Evolutionary conservation across 768 basidiomycete species (phyloP), one percentile per base, ranked within the genome.

Genomic region (Bullera alba): DNA sequence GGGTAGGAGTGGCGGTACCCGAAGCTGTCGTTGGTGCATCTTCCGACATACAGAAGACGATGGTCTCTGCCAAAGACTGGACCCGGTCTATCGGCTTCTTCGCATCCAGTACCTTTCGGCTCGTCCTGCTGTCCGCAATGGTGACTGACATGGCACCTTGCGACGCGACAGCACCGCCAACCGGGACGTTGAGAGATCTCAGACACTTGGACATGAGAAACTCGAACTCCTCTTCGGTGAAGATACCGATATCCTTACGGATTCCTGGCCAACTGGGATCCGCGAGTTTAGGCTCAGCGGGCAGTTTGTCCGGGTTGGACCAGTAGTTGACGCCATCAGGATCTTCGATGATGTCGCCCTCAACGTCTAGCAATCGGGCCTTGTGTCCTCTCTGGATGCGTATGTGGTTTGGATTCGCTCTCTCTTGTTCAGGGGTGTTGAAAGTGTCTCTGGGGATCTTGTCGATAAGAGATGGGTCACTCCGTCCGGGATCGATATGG

Each of bases 121-220:
- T 79, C 12, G 81, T 83, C 60, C 82, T 79, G 49, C 74, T 79
- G 66, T 90, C 89, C 1, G 84, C 68, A 25, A 53, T 54, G 2
- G 72, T 68, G 41, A 68, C 57, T 2, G 63, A 65, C 60, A 65
- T 65, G 12, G 66, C 61, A 36, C 61, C 65, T 23, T 47, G 42
- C 2, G 66, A 61, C 19, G 66, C 73, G 19, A 70, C 54, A 8
- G 59, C 61, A 16, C 71, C 69, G 15, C 73, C 73, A 26, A 75
- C 73, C 2, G 71, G 73, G 1, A 71, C 65, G 52, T 71, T 68
- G n/a, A 68, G 58, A 15, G 66, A 68, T 6, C 82, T 79, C 48
- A 93, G 76, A 65, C 86, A 87, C 75, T 89, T 90, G 64, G 83
- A 85, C 86, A 92, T 90, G 58, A 93, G 75, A 52, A 84, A 78